phyloP scores from a whole-genome alignment of 2,329 filamentous ascomycete species.

The Phyllosticta ampelicida region DNA sequence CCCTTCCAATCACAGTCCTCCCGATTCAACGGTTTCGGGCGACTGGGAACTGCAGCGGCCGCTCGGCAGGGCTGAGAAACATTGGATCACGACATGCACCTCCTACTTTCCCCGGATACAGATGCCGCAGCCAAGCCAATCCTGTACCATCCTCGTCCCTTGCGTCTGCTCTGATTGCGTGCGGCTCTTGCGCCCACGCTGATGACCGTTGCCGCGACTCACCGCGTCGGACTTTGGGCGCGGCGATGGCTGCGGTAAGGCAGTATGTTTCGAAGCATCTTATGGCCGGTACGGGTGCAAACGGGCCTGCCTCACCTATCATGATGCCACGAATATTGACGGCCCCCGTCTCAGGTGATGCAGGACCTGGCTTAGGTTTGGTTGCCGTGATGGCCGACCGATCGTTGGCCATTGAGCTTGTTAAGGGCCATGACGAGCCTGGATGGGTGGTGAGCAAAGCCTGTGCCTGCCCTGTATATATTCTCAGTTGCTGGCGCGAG shows the following conservation, averaged over 20 bases:
- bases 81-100: background rate
- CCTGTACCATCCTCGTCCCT: background rate
- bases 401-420: background rate
- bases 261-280: background rate
- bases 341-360: background rate
- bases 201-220: background rate
- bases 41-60: background rate
- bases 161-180: background rate
- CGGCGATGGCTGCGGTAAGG: background rate
- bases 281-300: background rate
- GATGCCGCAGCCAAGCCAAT: background rate
- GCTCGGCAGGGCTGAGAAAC: background rate
- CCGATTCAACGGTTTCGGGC: background rate
- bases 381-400: background rate
- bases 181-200: background rate
- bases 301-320: background rate
- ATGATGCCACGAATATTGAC: background rate
- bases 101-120: background rate
- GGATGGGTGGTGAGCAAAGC: background rate
- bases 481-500: conserved; percentile 3
- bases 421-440: background rate
- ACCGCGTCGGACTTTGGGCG: background rate
- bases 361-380: background rate
- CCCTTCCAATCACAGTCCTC: background rate
- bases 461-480: background rate